These are phyloP conservation scores for Gastrodia elata DNA, from an alignment of 106 monocot species.

Conservation along the genomic window DNA sequence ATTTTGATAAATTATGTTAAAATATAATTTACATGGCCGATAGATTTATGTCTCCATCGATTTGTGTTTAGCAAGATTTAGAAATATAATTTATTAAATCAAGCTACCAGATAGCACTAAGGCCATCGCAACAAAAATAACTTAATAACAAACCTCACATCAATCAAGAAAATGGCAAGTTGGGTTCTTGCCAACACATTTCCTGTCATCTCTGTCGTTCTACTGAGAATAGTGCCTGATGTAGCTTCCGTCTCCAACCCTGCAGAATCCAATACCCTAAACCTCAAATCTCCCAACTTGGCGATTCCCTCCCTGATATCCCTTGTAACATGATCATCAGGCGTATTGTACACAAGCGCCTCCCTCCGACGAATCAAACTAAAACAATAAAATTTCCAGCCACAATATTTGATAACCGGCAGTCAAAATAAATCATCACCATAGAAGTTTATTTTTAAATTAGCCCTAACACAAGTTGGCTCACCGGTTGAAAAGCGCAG, in stretches of 20 bases:
- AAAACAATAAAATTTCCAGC: not conserved
- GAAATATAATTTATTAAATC: too few species aligned
- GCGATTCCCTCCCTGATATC: conserved; percentile 91
- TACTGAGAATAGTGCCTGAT: conserved; percentile 71
- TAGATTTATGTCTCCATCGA: too few species aligned
- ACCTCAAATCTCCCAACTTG: conserved; percentile 85
- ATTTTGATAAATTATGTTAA: too few species aligned
- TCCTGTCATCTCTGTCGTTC: conserved; percentile 78
- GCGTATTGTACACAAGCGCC: conserved; percentile 93
- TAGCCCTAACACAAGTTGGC: not conserved
- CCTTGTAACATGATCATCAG: conserved; percentile 82
- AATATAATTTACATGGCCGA: too few species aligned
- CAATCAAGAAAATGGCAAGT: conserved; percentile 85
- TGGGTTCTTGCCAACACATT: conserved; percentile 59
- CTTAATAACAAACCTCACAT: conserved; percentile 59
- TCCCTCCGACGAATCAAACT: conserved; percentile 78
- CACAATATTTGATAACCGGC: not conserved
- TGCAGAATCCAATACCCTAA: conserved; percentile 85
- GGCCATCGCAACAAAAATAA: not conserved
- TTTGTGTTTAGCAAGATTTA: too few species aligned
- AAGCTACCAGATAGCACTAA: too few species aligned
- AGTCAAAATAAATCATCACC: not conserved
- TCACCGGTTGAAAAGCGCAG: conserved; percentile 95
- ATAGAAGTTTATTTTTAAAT: not conserved
- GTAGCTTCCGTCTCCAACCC: conserved; percentile 84